Percentiles rank a stretch among this genome's conserved stretches.
Evolutionary conservation across 2,329 filamentous ascomycete genomes (phyloP).

Genomic region (Pseudogymnoascus verrucosus): DNA sequence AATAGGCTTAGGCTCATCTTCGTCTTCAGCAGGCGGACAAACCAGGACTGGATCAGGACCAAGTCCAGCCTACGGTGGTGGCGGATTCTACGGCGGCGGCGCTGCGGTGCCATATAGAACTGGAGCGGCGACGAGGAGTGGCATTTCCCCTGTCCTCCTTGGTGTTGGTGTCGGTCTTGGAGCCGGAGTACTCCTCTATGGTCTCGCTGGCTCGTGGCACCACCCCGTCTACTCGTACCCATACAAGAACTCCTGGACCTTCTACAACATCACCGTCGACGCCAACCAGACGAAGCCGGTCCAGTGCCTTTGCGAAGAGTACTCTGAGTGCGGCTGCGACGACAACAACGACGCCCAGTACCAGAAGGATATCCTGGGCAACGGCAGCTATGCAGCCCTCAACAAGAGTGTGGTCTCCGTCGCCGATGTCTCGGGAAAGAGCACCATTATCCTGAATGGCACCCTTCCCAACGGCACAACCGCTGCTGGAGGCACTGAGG

Average conservation of each 20-base stretch:
- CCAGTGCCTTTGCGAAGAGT: slow-evolving; percentile 50
- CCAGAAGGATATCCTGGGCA: slow-evolving; percentile 54
- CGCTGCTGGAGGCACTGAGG: slow-evolving; percentile 37
- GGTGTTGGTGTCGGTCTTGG: slow-evolving; percentile 39
- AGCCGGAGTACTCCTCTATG: slow-evolving; percentile 5
- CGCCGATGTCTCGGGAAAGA: slow-evolving; percentile 52
- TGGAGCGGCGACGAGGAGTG: slow-evolving; percentile 40
- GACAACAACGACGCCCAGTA: slow-evolving; percentile 54
- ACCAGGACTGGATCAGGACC: slow-evolving; percentile 52
- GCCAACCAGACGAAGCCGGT: slow-evolving; percentile 53
- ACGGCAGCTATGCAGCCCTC: slow-evolving; percentile 50
- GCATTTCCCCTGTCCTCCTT: slow-evolving; percentile 45
- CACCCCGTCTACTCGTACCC: slow-evolving; percentile 53
- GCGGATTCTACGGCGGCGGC: slow-evolving; percentile 60
- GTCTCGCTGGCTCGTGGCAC: slow-evolving; percentile 50
- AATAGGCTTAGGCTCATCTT: slow-evolving; percentile 20
- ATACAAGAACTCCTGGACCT: slow-evolving; percentile 49
- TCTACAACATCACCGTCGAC: slow-evolving; percentile 37
- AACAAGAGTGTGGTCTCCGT: slow-evolving; percentile 58
- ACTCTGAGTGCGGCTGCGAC: slow-evolving; percentile 58
- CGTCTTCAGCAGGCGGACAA: slow-evolving; percentile 36
- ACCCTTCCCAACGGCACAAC: slow-evolving; percentile 63
- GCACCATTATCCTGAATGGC: slow-evolving; percentile 66
- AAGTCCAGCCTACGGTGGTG: slow-evolving; percentile 50
- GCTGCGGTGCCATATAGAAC: slow-evolving; percentile 51